Percentiles rank a stretch among this genome's conserved stretches.
phyloP scores from a whole-genome alignment of 1,139 yeast genomes.

The Geotrichum histeridarum region DNA sequence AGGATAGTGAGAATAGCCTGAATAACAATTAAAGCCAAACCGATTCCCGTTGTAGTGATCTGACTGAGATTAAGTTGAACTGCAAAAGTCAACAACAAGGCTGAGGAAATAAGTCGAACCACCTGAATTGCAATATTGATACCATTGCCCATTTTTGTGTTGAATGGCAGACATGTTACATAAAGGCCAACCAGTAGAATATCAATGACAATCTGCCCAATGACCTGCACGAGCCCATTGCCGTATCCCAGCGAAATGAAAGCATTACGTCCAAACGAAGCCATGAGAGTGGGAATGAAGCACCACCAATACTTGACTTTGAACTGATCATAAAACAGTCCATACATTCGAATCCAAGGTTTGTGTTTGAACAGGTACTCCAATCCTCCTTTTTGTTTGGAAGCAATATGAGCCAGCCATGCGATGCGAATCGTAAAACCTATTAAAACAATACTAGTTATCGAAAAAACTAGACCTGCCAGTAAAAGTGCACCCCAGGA shows the following conservation, averaged over 20 bases:
- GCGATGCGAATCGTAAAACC: slow-evolving; percentile 29
- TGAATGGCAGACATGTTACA: slow-evolving; percentile 30
- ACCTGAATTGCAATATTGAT: slow-evolving; percentile 32
- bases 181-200: slow-evolving; percentile 24
- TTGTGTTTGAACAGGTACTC: slow-evolving; percentile 31
- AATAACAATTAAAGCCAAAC: slow-evolving; percentile 32
- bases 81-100: slow-evolving; percentile 32
- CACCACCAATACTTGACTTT: slow-evolving; percentile 36
- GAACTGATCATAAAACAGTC: slow-evolving; percentile 36
- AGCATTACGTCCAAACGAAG: slow-evolving; percentile 33
- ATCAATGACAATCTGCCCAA: slow-evolving; percentile 34
- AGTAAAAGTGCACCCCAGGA: slow-evolving; percentile 34
- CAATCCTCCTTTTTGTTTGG: slow-evolving; percentile 26
- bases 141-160: slow-evolving; percentile 33
- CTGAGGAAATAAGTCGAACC: slow-evolving; percentile 31
- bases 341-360: slow-evolving; percentile 34
- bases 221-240: slow-evolving; percentile 34
- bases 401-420: slow-evolving; percentile 28
- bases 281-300: slow-evolving; percentile 29
- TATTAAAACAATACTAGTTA: slow-evolving; percentile 29
- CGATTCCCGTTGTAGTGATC: slow-evolving; percentile 33
- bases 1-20: slow-evolving; percentile 32
- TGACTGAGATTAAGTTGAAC: slow-evolving; percentile 30
- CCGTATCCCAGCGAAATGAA: slow-evolving; percentile 36
- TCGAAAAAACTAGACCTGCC: slow-evolving; percentile 33